phyloP scores from a whole-genome alignment of 768 basidiomycete genomes.

The Boletellus ananas region DNA sequence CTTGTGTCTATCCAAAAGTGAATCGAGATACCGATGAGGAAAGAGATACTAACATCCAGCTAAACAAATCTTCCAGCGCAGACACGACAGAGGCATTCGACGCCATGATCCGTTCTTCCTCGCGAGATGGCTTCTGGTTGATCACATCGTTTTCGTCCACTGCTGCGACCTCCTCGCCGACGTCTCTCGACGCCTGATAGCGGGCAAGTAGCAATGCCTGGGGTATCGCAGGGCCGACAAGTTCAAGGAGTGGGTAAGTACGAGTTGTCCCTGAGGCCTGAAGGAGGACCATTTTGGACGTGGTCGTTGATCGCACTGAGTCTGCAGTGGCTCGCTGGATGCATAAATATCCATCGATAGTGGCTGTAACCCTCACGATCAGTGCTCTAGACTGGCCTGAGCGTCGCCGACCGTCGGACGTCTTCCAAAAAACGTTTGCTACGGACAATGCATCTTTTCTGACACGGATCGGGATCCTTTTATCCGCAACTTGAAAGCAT shows the following conservation, averaged over 20 bases:
- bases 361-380: too few relatives aligned
- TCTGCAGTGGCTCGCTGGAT: too few relatives aligned
- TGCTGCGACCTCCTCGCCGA: neutral
- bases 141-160: conserved; percentile 11
- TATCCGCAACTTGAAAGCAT: too few relatives aligned
- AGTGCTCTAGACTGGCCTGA: too few relatives aligned
- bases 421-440: too few relatives aligned
- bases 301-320: too few relatives aligned
- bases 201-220: neutral
- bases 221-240: neutral
- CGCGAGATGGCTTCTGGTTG: conserved; percentile 9
- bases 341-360: too few relatives aligned
- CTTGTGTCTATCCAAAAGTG: conserved; percentile 7
- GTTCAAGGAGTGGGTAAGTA: neutral
- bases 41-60: conserved; percentile 8
- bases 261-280: too few relatives aligned
- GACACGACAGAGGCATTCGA: conserved; percentile 9
- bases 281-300: too few relatives aligned
- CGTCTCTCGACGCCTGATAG: conserved; percentile 3
- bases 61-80: conserved; percentile 17
- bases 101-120: conserved; percentile 13
- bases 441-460: too few relatives aligned
- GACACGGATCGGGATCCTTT: too few relatives aligned
- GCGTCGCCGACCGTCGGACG: too few relatives aligned
- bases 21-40: neutral